Base-by-base conservation (phyloP, 1,139 yeast genomes). In the Yamadazyma taylorii region DNA sequence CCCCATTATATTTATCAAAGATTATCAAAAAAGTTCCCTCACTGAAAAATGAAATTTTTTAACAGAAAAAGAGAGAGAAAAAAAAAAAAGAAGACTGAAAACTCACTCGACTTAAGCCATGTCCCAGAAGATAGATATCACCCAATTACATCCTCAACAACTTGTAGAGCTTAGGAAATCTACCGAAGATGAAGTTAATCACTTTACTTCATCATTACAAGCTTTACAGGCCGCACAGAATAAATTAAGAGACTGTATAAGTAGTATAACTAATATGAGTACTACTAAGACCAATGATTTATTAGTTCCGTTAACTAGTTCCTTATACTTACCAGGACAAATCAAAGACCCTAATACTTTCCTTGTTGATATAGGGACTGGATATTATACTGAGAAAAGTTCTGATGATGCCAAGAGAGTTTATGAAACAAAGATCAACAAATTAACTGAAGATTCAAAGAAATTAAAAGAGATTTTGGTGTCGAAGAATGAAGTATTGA, bases 351-450 rank as follows among this genome's bases (percentile, higher is more conserved):
- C 75, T 32, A 76, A 82, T 45, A 79, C 74, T 40, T 92, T 84
- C 52, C 72, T 92, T 62, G 96, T 94, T 13, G 99, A 92, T 56
- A 83, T 92, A 30, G 99, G 99, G 24, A 92, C 98, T 0, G 97
- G 97, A 2, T 92, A 92, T 60, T 92, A 78, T 56, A 94, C 89
- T 22, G 96, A 88, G 52, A 94, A 92, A 63, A 63, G 63, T 40
- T 76, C 79, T 0, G 67, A 64, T 5, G 90, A 86, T 33, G 86
- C 97, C 3, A 69, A 78, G 47, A 63, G 63, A 39, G 95, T 89
- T 52, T 92, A 88, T 59, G 78, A 82, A 41, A 72, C 71, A 40
- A 88, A 94, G 63, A 78, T 89, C 36, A 69, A 68, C 19, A 90
- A 89, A 47, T 66, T 94, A 51, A 79, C 72, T 41, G 78, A 76